Evolutionary conservation across 2,329 filamentous ascomycete genomes (phyloP), one percentile per base, ranked within the genome.

Genomic region (Claviceps pazoutovae): DNA sequence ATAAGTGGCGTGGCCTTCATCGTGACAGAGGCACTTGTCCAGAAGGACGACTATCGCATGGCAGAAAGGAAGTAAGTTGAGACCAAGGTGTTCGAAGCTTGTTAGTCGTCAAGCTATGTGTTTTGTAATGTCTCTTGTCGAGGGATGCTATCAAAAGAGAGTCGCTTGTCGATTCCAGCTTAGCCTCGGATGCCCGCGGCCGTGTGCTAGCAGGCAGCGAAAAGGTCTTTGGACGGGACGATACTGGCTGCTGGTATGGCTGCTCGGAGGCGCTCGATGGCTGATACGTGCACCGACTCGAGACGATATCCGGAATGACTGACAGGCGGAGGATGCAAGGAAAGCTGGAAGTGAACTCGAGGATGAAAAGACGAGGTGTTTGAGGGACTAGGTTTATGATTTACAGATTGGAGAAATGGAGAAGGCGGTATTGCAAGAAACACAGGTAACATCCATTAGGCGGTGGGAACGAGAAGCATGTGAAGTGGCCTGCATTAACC

Each of bases 1-100:
- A 97, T 91, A 60, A 98, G 79, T 61, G 93, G 91, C 64, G 88
- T 84, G 65, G 89, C 90, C 79, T 95, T 97, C 93, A 98, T 98
- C 66, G 68, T 74, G 69, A 64, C 63, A 60, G 60, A 53, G 52
- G 54, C 47, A 48, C 53, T 51, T 57, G 54, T 58, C 60, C 59
- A 45, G 59, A 59, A 46, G 58, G 61, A 52, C 50, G 58, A 53
- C 51, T 55, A 53, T 57, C 53, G 58, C 59, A 59, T 60, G 55
- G 64, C 66, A 66, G 66, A 17, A 58, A 55, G 58, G 57, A 54
- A 49, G 37, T 48, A 30, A 51, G 45, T 14, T 14, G 37, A 48
- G 36, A 42, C 14, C 41, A 37, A 45, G 13, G 21, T 36, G 16
- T 30, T 13, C 13, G 19, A 30, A 37, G 36, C 30, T 41, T 46